These are phyloP conservation scores for Epichloe scottii DNA, from an alignment of 2,329 filamentous ascomycete species.

Conservation along the genomic window DNA sequence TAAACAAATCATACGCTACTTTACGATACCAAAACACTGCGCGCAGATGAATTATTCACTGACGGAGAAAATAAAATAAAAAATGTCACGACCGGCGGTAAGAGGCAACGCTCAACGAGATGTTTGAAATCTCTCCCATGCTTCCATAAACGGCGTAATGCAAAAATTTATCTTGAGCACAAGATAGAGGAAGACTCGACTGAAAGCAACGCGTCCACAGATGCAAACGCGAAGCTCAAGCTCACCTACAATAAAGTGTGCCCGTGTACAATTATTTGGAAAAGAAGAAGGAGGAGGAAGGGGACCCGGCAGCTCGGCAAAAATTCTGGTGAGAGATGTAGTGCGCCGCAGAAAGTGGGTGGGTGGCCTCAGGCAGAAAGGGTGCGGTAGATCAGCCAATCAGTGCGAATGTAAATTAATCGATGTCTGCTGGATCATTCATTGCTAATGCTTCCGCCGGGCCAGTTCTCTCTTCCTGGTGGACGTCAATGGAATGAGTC, in stretches of 20 bases:
- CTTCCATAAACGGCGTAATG: constrained; percentile 58
- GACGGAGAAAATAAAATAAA: too few species aligned
- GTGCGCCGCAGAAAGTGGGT: neutral
- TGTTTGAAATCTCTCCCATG: constrained; percentile 42
- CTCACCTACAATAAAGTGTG: constrained; percentile 62
- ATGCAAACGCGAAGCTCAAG: constrained; percentile 35
- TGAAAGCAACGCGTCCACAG: constrained; percentile 27
- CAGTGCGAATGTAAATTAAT: constrained; percentile 32
- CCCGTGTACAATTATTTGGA: constrained; percentile 49
- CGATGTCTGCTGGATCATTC: constrained; percentile 14
- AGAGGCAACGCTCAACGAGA: constrained; percentile 53
- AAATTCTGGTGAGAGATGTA: constrained; percentile 11
- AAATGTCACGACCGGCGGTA: constrained; percentile 61
- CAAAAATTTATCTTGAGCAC: constrained; percentile 45
- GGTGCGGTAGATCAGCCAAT: constrained; percentile 22
- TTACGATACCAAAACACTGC: neutral
- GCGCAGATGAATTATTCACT: too few species aligned
- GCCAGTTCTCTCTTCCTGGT: constrained; percentile 22
- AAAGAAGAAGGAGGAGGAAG: constrained; percentile 25
- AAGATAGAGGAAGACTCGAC: constrained; percentile 63
- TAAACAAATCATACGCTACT: neutral
- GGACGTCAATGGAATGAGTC: constrained; percentile 28
- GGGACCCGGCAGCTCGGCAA: constrained; percentile 9
- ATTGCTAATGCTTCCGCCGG: constrained; percentile 24
- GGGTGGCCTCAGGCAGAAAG: constrained; percentile 4